Percentiles rank a stretch among this genome's conserved stretches.
These are phyloP conservation scores for Colletotrichum musae DNA, from an alignment of 2,329 filamentous ascomycete species.

Conservation along the genomic window DNA sequence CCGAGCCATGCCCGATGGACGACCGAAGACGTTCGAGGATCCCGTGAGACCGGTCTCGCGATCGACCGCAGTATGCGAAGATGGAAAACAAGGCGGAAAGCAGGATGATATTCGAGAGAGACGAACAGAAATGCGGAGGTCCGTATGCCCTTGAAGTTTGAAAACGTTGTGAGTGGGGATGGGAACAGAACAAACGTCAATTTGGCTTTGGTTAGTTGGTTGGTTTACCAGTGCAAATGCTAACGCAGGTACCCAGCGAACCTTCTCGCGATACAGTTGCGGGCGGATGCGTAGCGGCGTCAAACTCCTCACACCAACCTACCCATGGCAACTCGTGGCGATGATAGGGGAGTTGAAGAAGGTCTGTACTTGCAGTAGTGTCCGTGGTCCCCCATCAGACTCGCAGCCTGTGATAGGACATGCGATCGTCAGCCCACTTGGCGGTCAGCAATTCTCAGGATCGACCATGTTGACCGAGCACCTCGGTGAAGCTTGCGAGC, in stretches of 20 bases:
- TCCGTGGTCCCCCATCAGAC: background rate
- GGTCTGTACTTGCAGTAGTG: too few relatives aligned
- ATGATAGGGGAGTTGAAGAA: too few relatives aligned
- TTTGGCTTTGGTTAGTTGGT: too few relatives aligned
- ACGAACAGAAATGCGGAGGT: background rate
- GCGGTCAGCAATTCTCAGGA: background rate
- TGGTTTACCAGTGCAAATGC: too few relatives aligned
- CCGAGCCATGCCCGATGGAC: conserved; percentile 2
- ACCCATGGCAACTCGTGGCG: too few relatives aligned
- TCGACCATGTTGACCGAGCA: background rate
- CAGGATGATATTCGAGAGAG: background rate
- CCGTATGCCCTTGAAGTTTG: background rate
- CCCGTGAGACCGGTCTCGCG: background rate
- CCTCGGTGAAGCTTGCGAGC: conserved; percentile 1
- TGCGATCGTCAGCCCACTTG: background rate
- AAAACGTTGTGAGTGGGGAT: background rate
- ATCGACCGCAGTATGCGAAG: too few relatives aligned
- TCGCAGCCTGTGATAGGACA: background rate
- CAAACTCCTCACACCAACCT: too few relatives aligned
- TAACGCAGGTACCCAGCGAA: too few relatives aligned
- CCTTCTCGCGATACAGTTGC: too few relatives aligned
- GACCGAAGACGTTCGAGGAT: background rate
- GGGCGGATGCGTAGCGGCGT: too few relatives aligned
- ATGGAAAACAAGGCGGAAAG: too few relatives aligned
- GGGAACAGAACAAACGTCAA: too few relatives aligned